A percentile compares a stretch with the other conserved stretches of the same genome.
Conservation (phyloP, 2,329 filamentous ascomycete genomes). For the Dryadomyces quercus-mongolicae region DNA sequence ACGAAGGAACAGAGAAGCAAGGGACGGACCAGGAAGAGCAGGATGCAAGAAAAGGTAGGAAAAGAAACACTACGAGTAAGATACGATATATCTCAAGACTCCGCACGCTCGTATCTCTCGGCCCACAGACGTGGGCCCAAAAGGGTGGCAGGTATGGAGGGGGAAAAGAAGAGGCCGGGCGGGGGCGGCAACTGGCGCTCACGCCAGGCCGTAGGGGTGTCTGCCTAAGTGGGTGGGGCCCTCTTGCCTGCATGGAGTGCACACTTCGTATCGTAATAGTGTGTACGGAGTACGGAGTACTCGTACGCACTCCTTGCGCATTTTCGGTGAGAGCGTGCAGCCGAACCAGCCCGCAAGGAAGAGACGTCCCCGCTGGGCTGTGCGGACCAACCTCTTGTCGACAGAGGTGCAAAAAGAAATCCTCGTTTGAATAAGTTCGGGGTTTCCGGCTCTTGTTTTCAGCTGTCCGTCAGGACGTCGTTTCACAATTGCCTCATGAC, state of each 20-base stretch:
- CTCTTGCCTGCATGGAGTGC: not conserved
- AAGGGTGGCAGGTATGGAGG: not conserved
- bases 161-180: conserved; percentile 1
- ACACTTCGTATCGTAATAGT: too few relatives aligned
- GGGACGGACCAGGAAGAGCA: not conserved
- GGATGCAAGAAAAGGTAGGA: not conserved
- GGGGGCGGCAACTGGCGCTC: not conserved
- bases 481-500: conserved; percentile 31
- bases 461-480: conserved; percentile 5
- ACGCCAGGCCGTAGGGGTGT: not conserved
- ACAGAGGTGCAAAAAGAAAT: too few relatives aligned
- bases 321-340: not conserved
- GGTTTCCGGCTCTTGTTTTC: not conserved
- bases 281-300: too few relatives aligned
- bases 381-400: too few relatives aligned
- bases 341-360: not conserved
- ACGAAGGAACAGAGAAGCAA: not conserved
- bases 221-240: not conserved
- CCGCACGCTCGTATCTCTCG: not conserved
- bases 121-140: not conserved
- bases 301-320: not conserved
- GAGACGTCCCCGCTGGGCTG: too few relatives aligned
- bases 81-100: not conserved
- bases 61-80: not conserved
- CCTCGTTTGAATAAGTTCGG: too few relatives aligned